Percentiles rank a stretch among this genome's conserved stretches.
phyloP scores from a whole-genome alignment of 129 eudicot genomes.

The Cynara cardunculus region DNA sequence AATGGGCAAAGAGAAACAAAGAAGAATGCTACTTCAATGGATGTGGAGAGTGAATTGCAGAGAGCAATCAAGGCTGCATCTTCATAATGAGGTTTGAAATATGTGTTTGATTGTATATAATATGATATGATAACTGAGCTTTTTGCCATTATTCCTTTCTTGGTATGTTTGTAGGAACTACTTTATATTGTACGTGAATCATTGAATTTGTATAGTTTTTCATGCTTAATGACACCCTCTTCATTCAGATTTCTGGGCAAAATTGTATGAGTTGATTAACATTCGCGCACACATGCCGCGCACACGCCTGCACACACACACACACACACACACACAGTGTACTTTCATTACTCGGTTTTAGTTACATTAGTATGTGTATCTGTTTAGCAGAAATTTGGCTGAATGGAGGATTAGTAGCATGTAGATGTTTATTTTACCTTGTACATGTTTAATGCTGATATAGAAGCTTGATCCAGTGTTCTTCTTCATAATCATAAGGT shows the following conservation, averaged over 20 bases:
- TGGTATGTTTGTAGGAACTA: constrained; percentile 10
- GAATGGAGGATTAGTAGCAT: not conserved
- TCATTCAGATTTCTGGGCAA: not conserved
- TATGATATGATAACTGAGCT: constrained; percentile 18
- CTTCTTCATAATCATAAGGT: not conserved
- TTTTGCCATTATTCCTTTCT: not conserved
- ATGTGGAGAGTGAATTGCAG: constrained; percentile 81
- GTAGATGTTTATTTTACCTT: not conserved
- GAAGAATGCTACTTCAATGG: constrained; percentile 38
- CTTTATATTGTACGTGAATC: constrained; percentile 5
- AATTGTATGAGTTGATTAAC: not conserved
- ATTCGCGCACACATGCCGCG: too few species aligned
- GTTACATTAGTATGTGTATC: not conserved
- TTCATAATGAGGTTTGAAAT: constrained; percentile 43
- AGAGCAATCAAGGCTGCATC: constrained; percentile 89
- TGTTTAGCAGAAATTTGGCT: not conserved
- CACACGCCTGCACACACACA: too few species aligned
- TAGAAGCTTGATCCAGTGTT: not conserved
- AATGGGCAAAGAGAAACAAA: constrained; percentile 45
- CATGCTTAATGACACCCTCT: constrained; percentile 3
- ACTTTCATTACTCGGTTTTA: not conserved
- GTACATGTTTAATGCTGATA: not conserved
- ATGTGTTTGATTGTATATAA: constrained; percentile 29
- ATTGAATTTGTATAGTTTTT: not conserved
- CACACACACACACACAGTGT: too few species aligned